Conservation (phyloP, 1,284 basidiomycete genomes). For the Exsudoporus floridanus region DNA sequence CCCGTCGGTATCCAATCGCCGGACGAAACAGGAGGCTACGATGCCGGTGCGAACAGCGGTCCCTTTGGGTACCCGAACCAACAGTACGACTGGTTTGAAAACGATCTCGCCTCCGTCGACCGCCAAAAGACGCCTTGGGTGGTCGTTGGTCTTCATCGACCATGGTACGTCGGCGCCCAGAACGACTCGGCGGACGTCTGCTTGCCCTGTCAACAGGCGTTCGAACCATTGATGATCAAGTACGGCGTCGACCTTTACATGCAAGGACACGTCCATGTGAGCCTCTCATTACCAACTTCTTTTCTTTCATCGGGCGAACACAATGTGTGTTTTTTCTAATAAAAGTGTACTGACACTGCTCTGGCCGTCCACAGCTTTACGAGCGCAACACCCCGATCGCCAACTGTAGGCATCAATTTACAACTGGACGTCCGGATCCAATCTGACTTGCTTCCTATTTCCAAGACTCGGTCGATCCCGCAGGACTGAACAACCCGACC, state of each 20-base stretch:
- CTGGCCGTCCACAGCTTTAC: slow-evolving; percentile 17
- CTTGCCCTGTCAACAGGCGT: slow-evolving; percentile 27
- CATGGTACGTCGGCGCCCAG: slow-evolving; percentile 25
- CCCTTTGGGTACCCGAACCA: slow-evolving; percentile 30
- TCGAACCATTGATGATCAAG: slow-evolving; percentile 33
- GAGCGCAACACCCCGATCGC: slow-evolving; percentile 31
- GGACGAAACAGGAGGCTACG: slow-evolving; percentile 18
- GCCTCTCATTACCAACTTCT: background rate
- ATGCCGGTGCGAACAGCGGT: slow-evolving; percentile 21
- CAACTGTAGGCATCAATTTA: slow-evolving; percentile 17
- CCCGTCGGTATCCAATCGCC: slow-evolving; percentile 26
- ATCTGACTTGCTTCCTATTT: background rate
- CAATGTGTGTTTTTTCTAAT: too few relatives aligned
- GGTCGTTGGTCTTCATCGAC: slow-evolving; percentile 29
- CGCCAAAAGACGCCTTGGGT: slow-evolving; percentile 28
- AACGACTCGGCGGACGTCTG: slow-evolving; percentile 17
- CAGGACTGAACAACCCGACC: slow-evolving; percentile 27
- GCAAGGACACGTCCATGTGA: slow-evolving; percentile 30
- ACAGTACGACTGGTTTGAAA: slow-evolving; percentile 30
- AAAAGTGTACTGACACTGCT: background rate
- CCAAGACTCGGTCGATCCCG: slow-evolving; percentile 24
- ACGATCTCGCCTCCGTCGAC: slow-evolving; percentile 27
- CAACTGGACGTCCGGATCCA: background rate
- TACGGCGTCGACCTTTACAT: slow-evolving; percentile 34
- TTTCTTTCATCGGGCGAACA: too few relatives aligned